A percentile compares a stretch with the other conserved stretches of the same genome.
phyloP scores from a whole-genome alignment of 1,284 basidiomycete genomes.

The Microbotryum intermedium region DNA sequence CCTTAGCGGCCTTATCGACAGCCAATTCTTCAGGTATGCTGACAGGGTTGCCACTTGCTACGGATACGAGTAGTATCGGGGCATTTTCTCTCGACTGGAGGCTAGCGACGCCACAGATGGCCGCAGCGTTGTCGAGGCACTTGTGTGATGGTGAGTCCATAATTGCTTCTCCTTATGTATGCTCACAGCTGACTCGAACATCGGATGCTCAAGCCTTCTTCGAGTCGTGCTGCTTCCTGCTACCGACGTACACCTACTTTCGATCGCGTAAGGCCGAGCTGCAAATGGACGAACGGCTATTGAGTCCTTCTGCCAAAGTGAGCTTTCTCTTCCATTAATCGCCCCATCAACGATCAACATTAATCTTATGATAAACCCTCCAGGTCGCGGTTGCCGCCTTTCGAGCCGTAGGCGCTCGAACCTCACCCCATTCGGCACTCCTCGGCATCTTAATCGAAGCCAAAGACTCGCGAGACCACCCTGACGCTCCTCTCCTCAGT shows the following conservation, averaged over 20 bases:
- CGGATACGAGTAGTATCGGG: background rate
- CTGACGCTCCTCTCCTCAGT: background rate
- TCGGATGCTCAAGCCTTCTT: constrained; percentile 13
- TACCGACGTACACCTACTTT: constrained; percentile 13
- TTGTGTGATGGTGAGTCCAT: constrained; percentile 5
- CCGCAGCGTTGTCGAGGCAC: constrained; percentile 1
- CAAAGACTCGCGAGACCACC: background rate
- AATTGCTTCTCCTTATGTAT: background rate
- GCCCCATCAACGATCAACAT: background rate
- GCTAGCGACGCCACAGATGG: constrained; percentile 15
- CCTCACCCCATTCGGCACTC: constrained; percentile 20
- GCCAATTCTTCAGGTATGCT: background rate
- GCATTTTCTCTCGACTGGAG: constrained; percentile 10
- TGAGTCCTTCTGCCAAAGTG: background rate
- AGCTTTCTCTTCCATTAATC: background rate
- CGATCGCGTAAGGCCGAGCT: background rate
- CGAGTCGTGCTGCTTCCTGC: constrained; percentile 18
- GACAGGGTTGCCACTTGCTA: background rate
- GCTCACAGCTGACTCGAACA: background rate
- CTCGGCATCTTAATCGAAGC: constrained; percentile 6
- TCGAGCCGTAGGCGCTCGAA: constrained; percentile 18
- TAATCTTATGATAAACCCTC: background rate
- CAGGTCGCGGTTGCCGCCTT: constrained; percentile 15
- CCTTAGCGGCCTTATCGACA: background rate
- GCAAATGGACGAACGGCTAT: background rate